Evolutionary conservation across 2,329 filamentous ascomycete genomes (phyloP), one percentile per base, ranked within the genome.

Genomic region (Fusarium tanahbumbuense): DNA sequence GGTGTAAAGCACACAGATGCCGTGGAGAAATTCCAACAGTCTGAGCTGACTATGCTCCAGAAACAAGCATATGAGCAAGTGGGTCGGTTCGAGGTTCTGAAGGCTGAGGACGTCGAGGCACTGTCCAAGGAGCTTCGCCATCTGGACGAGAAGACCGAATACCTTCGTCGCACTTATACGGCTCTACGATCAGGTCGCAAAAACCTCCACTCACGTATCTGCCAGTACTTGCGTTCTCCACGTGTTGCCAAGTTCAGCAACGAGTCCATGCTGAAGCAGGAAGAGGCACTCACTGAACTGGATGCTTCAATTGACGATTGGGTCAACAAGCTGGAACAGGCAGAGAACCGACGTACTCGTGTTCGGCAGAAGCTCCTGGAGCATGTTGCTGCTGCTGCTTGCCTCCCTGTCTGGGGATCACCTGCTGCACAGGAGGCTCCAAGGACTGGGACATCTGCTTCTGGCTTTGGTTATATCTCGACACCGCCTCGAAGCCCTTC

Each of bases 341-440:
- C 92, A 12, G 92, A 95, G 78, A 93, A 94, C 76, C 86, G 92
- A 75, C 89, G 92, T 42, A 90, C 89, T 18, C 86, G 91, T 9
- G 89, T 95, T 46, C 87, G 92, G 40, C 92, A 94, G 77, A 95
- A 94, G 83, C 83, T 95, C 15, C 86, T 95, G 6, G 92, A 95
- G 79, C 92, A 95, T 75, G 89, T 94, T 55, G 92, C 92, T 48
- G 92, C 91, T 18, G 91, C 92, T 4, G 82, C 88, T 54, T 87
- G 87, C 9, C 82, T 91, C 15, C 78, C 81, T 22, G 40, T 70
- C 15, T 53, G 49, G 32, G 65, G 71, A 55, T 61, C 72, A 44
- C 72, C 78, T 22, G 71, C 80, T 18, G 70, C 78, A 11, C 81
- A 77, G 63, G 82, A 84, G 67, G 80, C 78, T 48, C 80, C 78